Conservation (phyloP, 2,329 filamentous ascomycete genomes). For the Fusarium sp. region DNA sequence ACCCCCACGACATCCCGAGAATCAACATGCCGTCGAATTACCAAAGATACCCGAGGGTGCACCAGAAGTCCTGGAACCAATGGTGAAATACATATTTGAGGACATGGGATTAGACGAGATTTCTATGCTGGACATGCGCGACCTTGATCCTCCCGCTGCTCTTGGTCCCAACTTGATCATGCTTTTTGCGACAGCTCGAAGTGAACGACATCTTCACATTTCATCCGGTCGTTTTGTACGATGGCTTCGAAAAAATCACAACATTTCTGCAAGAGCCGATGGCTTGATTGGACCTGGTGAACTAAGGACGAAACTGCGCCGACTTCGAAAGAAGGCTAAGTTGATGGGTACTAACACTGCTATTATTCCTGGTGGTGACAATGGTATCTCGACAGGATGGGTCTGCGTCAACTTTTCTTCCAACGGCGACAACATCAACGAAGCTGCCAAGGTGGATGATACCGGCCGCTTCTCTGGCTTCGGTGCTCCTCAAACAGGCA, state of each 20-base stretch:
- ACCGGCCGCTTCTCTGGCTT: slow-evolving; percentile 80
- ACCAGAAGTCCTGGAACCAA: slow-evolving; percentile 76
- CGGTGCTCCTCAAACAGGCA: slow-evolving; percentile 64
- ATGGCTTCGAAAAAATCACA: slow-evolving; percentile 81
- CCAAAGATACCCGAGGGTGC: slow-evolving; percentile 72
- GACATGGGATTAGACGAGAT: slow-evolving; percentile 90
- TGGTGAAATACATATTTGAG: slow-evolving; percentile 83
- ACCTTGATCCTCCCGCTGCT: slow-evolving; percentile 86
- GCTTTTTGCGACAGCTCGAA: slow-evolving; percentile 91
- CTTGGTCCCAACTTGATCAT: slow-evolving; percentile 91
- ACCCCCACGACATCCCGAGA: slow-evolving; percentile 63
- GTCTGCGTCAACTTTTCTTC: slow-evolving; percentile 91
- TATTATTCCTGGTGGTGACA: slow-evolving; percentile 74
- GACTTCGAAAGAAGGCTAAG: slow-evolving; percentile 84
- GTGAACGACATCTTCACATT: slow-evolving; percentile 92
- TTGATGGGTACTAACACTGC: slow-evolving; percentile 79
- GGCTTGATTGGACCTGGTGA: slow-evolving; percentile 91
- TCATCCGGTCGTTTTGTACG: slow-evolving; percentile 89
- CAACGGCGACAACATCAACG: slow-evolving; percentile 66
- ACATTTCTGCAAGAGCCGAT: slow-evolving; percentile 82
- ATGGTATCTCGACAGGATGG: slow-evolving; percentile 94
- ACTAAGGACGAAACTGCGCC: slow-evolving; percentile 84
- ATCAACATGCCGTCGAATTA: slow-evolving; percentile 60
- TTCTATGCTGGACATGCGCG: slow-evolving; percentile 82
- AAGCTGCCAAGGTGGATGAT: slow-evolving; percentile 59